Base-by-base conservation (phyloP, 2,329 filamentous ascomycete genomes). In the Sporothrix inflata region DNA sequence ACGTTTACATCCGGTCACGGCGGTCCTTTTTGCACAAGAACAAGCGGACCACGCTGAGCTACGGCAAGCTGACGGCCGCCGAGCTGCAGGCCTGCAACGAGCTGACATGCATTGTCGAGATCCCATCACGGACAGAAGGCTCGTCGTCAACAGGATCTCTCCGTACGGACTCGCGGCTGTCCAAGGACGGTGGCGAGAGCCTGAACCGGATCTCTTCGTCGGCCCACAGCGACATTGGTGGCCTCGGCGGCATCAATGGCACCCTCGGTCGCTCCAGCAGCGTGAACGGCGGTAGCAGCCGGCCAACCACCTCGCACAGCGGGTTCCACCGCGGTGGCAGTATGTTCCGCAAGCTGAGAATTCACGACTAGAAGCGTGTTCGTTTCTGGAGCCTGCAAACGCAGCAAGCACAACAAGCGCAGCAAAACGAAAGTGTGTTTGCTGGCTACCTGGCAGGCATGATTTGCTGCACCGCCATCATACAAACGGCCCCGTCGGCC, bases 21-120 rank as follows among this genome's bases (percentile, higher is more conserved):
- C 83, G 82, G 34, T 84, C 84, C 2, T 84, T 88, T 75, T 77
- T 72, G 27, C 27, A 87, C 75, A 85, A 84, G 76, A 81, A 84
- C 77, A 84, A 82, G 76, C 82, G 82, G 45, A 85, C 83, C 21
- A 85, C 84, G 21, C 79, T 85, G 72, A 84, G 80, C 76, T 81
- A 86, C 72, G 85, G 85, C 69, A 79, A 80, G 73, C 83, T 86
- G 3, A 78, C 81, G 49, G 78, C 80, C 66, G 75, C 77, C 57
- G 76, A 78, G 57, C 75, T 68, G 9, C 63, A 27, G n/a, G 19
- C 30, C 47, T 65, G 71, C 51, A 51, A 53, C 45, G 63, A 71
- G 16, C 69, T 79, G 24, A 65, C 77, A 8, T 73, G 76, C 2
- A 75, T 71, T 7, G 45, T 42, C 11, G 61, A 71, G 21, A 30